These are phyloP conservation scores for Syzygium aqueum DNA, from an alignment of 345 rosid genomes.

Conservation along the genomic window DNA sequence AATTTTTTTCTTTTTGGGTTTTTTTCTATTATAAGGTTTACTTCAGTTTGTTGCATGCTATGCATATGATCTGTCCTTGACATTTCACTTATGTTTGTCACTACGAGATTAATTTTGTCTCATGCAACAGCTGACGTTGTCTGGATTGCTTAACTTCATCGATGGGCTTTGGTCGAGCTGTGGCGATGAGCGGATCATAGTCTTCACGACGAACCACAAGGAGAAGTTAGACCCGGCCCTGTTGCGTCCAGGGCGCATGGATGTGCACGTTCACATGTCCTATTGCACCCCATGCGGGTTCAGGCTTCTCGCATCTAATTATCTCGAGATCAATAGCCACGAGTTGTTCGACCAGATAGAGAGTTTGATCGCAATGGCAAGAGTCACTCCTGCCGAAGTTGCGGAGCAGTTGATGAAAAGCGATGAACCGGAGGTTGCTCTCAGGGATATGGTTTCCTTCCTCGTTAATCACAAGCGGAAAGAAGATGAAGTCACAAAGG, in stretches of 20 bases:
- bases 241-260: conserved; percentile 73
- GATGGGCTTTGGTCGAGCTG: conserved; percentile 83
- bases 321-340: conserved; percentile 18
- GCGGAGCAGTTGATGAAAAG: conserved; percentile 36
- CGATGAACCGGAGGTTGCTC: conserved; percentile 18
- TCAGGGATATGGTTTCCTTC: conserved; percentile 16
- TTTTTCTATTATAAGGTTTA: background rate
- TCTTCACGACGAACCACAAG: conserved; percentile 74
- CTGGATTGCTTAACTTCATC: conserved; percentile 54
- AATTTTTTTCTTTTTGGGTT: too few relatives aligned
- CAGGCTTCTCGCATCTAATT: conserved; percentile 37
- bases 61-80: background rate
- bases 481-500: background rate
- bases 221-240: conserved; percentile 66
- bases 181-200: conserved; percentile 68
- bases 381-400: conserved; percentile 37
- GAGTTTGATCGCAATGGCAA: conserved; percentile 1
- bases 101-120: background rate
- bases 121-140: conserved; percentile 26
- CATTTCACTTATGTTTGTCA: background rate
- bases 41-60: background rate
- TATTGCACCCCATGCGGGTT: conserved; percentile 49
- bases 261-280: conserved; percentile 78
- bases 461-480: conserved; percentile 13
- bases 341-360: conserved; percentile 17